These are phyloP conservation scores for Pseudocercospora crystallina DNA, from an alignment of 2,329 filamentous ascomycete genomes.

Conservation along the genomic window DNA sequence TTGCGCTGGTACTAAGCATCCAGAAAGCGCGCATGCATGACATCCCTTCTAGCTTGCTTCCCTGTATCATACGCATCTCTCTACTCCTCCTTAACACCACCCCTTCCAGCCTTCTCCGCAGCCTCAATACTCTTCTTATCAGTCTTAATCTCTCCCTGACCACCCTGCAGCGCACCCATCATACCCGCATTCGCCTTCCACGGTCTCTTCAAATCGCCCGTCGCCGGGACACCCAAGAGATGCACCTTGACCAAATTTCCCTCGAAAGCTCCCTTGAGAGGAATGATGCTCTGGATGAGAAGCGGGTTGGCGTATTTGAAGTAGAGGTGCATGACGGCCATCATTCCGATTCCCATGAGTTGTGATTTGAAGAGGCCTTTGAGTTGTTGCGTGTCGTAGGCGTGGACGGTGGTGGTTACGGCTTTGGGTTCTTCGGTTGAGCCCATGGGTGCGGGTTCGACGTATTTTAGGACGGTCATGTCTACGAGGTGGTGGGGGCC, in stretches of 20 bases:
- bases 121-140: conserved; percentile 65
- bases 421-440: conserved; percentile 93
- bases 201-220: conserved; percentile 88
- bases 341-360: conserved; percentile 96
- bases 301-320: conserved; percentile 99
- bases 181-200: conserved; percentile 86
- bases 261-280: conserved; percentile 92
- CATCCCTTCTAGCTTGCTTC: no score
- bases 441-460: conserved; percentile 91
- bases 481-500: conserved; percentile 56
- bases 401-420: conserved; percentile 92
- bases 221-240: conserved; percentile 80
- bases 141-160: conserved; percentile 74
- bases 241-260: conserved; percentile 96
- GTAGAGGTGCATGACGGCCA: conserved; percentile 98
- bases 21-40: no score
- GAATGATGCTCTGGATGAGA: conserved; percentile 97
- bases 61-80: neutral
- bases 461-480: conserved; percentile 96
- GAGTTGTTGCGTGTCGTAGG: conserved; percentile 88
- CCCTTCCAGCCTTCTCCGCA: conserved; percentile 51
- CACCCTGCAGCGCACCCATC: conserved; percentile 68
- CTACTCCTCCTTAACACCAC: conserved; percentile 56
- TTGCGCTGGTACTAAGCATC: no score
- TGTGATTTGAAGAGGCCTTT: conserved; percentile 83